A percentile compares a stretch with the other conserved stretches of the same genome.
These are phyloP conservation scores for Lentinus polychrous DNA, from an alignment of 1,284 basidiomycete genomes.

Conservation along the genomic window DNA sequence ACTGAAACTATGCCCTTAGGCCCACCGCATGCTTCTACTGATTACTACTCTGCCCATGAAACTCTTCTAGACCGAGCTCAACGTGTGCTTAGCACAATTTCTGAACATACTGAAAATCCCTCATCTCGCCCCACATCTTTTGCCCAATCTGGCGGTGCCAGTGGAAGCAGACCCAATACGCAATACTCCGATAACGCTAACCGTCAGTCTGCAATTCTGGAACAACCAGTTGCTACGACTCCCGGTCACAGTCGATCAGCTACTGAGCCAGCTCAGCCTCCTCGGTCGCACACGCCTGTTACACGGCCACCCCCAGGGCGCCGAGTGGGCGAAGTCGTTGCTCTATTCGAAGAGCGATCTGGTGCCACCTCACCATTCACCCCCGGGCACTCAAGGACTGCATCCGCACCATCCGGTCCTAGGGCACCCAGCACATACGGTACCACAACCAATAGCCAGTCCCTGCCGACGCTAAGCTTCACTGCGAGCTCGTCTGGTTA, in stretches of 20 bases:
- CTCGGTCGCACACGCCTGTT: conserved; percentile 35
- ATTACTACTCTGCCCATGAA: conserved; percentile 13
- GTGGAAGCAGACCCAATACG: conserved; percentile 20
- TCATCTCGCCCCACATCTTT: conserved; percentile 28
- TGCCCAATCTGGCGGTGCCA: conserved; percentile 17
- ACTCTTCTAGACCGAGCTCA: conserved; percentile 17
- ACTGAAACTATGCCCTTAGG: conserved; percentile 13
- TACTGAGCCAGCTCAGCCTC: conserved; percentile 23
- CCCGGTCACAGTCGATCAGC: conserved; percentile 20
- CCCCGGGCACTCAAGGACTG: conserved; percentile 40
- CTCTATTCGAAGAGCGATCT: conserved; percentile 59
- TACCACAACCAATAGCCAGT: conserved; percentile 30
- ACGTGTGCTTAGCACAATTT: conserved; percentile 31
- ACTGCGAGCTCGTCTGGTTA: conserved; percentile 14
- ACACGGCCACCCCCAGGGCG: conserved; percentile 28
- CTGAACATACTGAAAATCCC: conserved; percentile 32
- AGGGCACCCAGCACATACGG: conserved; percentile 48
- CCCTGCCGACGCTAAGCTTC: conserved; percentile 31
- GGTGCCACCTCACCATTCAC: conserved; percentile 20
- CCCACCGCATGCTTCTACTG: conserved; percentile 15
- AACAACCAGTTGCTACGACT: conserved; percentile 13
- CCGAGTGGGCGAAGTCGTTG: conserved; percentile 63
- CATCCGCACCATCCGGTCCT: conserved; percentile 47
- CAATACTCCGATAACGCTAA: conserved; percentile 18
- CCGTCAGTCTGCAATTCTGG: conserved; percentile 18